A percentile compares a stretch with the other conserved stretches of the same genome.
These are phyloP conservation scores for Penicillium dipodomyicola DNA, from an alignment of 495 filamentous ascomycete species.

Conservation along the genomic window DNA sequence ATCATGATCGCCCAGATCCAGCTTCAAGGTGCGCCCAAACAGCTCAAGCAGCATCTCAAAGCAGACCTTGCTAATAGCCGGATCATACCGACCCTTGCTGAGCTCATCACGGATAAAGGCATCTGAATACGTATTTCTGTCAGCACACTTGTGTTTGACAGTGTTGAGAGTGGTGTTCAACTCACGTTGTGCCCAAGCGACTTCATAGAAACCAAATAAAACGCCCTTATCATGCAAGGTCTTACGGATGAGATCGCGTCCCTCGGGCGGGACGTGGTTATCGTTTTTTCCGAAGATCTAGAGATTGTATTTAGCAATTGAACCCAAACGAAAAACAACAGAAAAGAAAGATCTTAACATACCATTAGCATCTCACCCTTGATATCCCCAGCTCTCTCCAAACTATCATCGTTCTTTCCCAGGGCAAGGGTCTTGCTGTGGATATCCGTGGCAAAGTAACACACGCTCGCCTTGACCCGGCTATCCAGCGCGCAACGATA, in stretches of 20 bases:
- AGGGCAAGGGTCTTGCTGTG: constrained; percentile 72
- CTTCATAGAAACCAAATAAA: constrained; percentile 81
- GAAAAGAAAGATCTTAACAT: constrained; percentile 16
- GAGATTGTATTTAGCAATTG: constrained; percentile 1
- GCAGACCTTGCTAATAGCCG: constrained; percentile 80
- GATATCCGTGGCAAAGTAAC: constrained; percentile 93
- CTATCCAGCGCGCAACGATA: constrained; percentile 79
- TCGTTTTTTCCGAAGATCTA: constrained; percentile 84
- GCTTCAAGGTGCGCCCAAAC: constrained; percentile 74
- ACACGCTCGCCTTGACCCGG: constrained; percentile 71
- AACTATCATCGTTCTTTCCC: constrained; percentile 65
- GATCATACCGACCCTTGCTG: constrained; percentile 90
- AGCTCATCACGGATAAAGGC: constrained; percentile 96
- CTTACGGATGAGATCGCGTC: constrained; percentile 81
- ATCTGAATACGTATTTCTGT: constrained; percentile 39
- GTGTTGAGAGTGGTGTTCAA: constrained; percentile 12
- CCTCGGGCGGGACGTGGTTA: constrained; percentile 82
- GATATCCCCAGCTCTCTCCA: constrained; percentile 66
- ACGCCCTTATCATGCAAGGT: constrained; percentile 75
- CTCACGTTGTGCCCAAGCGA: constrained; percentile 84
- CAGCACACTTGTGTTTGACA: background rate
- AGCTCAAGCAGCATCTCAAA: constrained; percentile 88
- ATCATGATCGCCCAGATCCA: constrained; percentile 66
- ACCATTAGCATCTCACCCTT: constrained; percentile 74
- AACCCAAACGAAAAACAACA: constrained; percentile 3